Conservation (phyloP, 2,329 filamentous ascomycete genomes). For the Pyrenophora seminiperda region DNA sequence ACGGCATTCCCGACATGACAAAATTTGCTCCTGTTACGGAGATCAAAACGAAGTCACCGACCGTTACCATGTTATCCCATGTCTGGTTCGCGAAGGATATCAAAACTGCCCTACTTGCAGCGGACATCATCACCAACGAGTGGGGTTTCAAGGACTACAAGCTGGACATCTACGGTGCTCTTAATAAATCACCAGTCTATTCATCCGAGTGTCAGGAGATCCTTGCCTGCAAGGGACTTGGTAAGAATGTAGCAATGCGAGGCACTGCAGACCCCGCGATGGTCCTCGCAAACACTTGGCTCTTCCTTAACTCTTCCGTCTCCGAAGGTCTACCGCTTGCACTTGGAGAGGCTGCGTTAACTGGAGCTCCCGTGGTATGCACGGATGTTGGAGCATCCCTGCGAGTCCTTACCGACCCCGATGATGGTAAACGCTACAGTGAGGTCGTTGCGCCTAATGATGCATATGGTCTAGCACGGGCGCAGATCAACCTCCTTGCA, state of each 20-base stretch:
- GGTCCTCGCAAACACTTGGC: conserved; percentile 51
- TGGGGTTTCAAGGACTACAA: conserved; percentile 69
- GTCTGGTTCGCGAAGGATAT: conserved; percentile 66
- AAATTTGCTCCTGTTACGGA: conserved; percentile 65
- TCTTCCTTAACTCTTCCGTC: conserved; percentile 61
- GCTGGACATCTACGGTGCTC: conserved; percentile 66
- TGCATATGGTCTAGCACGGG: conserved; percentile 62
- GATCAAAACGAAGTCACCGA: conserved; percentile 63
- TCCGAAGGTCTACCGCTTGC: conserved; percentile 63
- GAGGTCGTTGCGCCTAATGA: conserved; percentile 70
- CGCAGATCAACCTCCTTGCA: conserved; percentile 66
- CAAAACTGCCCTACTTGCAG: conserved; percentile 66
- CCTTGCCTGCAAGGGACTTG: conserved; percentile 61
- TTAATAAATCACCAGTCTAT: conserved; percentile 66
- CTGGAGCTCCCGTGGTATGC: conserved; percentile 61
- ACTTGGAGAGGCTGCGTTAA: conserved; percentile 63
- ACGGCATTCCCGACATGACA: conserved; percentile 68
- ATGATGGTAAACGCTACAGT: conserved; percentile 57
- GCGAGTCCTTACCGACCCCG: conserved; percentile 61
- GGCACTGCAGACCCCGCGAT: conserved; percentile 61
- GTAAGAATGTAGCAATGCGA: conserved; percentile 57
- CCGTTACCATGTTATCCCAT: conserved; percentile 69
- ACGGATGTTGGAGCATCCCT: conserved; percentile 63
- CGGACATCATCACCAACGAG: conserved; percentile 68
- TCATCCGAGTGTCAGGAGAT: conserved; percentile 64